Conservation (phyloP, 2,329 filamentous ascomycete species). For the Plenodomus lindquistii region DNA sequence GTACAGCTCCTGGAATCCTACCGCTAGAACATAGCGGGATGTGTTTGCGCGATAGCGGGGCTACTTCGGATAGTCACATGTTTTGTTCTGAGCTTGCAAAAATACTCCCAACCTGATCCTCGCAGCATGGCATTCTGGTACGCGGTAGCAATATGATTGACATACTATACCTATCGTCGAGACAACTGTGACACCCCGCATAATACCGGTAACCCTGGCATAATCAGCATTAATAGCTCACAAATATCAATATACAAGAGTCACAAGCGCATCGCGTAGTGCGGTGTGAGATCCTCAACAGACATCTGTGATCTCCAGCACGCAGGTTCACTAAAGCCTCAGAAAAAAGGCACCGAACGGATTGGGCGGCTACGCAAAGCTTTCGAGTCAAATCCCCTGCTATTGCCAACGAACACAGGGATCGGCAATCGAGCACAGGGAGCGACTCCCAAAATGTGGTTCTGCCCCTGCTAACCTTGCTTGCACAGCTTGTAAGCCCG, state of each 20-base stretch:
- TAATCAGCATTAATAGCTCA: not conserved
- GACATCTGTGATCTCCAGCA: not conserved
- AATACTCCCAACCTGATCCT: not conserved
- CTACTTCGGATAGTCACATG: not conserved
- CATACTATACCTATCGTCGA: not conserved
- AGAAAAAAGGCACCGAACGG: not conserved
- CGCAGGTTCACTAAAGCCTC: not conserved
- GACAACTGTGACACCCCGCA: not conserved
- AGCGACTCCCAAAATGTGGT: not conserved
- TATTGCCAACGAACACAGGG: not conserved
- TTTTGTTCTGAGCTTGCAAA: not conserved
- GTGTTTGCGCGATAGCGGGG: not conserved
- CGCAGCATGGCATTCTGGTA: not conserved
- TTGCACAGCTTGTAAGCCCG: not conserved
- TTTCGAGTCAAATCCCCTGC: not conserved
- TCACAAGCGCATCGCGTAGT: not conserved
- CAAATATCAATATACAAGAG: not conserved
- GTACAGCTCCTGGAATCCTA: slow-evolving; percentile 56
- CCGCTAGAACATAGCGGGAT: slow-evolving; percentile 29
- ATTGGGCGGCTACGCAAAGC: not conserved
- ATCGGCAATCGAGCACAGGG: not conserved
- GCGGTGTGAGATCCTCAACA: not conserved
- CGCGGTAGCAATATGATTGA: not conserved
- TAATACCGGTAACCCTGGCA: not conserved
- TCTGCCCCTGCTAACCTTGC: not conserved